Conservation (phyloP, 257 asterid genomes). For the Solanum microdontum region DNA sequence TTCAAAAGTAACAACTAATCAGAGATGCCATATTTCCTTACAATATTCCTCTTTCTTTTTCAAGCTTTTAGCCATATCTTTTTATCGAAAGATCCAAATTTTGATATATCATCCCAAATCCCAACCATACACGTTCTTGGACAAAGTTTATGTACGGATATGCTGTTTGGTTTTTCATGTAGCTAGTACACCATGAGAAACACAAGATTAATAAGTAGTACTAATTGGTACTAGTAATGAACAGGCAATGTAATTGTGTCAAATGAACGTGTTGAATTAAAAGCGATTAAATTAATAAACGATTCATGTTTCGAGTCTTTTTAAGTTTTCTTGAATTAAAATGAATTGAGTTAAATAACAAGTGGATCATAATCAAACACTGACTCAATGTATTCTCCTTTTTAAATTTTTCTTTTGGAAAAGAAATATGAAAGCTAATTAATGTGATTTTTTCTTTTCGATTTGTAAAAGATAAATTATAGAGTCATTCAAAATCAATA, state of each 20-base stretch:
- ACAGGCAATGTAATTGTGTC: neutral
- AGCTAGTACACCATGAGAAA: neutral
- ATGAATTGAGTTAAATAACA: neutral
- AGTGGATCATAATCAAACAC: neutral
- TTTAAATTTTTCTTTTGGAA: neutral
- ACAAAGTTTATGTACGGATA: neutral
- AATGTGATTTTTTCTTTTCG: neutral
- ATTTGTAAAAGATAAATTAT: neutral
- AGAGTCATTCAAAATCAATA: neutral
- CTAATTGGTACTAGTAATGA: neutral
- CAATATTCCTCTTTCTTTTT: constrained; percentile 1
- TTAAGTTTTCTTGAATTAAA: neutral
- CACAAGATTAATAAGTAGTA: neutral
- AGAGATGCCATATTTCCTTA: constrained; percentile 6
- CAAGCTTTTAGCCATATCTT: constrained; percentile 1
- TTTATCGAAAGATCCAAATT: neutral
- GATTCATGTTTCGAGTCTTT: rapidly evolving
- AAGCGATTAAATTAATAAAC: neutral
- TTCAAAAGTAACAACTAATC: neutral
- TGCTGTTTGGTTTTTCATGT: neutral
- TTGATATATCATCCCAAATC: neutral
- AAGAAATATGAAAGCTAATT: neutral
- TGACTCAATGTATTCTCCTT: neutral
- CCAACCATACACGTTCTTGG: neutral
- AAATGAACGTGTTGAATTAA: neutral